Base-by-base conservation (phyloP, 1,284 basidiomycete genomes). In the Prillingera fragicola region DNA sequence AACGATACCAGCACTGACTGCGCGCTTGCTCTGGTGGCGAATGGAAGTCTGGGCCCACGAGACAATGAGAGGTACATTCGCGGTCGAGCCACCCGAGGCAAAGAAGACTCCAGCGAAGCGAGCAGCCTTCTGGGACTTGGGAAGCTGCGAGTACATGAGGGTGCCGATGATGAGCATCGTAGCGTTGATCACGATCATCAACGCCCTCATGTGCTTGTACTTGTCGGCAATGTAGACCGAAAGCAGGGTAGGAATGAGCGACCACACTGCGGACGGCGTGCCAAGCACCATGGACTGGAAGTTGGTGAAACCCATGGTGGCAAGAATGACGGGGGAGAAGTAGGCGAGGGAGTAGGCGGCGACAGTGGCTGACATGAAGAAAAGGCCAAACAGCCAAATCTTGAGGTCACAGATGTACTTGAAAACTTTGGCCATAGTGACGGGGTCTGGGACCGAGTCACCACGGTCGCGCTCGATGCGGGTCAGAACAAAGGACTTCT, bases 381-480 rank as follows among this genome's bases (percentile, higher is more conserved):
- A 58, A 34, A 73, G 52, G 15, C 62, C 71, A 43, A 69, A 74
- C 3, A 54, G 45, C 72, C 73, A 74, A 12, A 73, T 48, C 62
- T 72, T 73, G 52, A 62, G 48, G 54, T 74, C 72, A 13, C 21
- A 13, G 14, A 63, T 34, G 50, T 73, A 69, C 33, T 43, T 56
- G 28, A 50, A 18, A 8, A 64, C 36, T 47, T 69, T 70, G 18
- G 33, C 21, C 46, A 47, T 41, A n/a, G 70, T 69, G 15, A 74
- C 52, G 4, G 53, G 25, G 50, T 76, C 74, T 18, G 62, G 60
- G 14, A 54, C 57, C 25, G 72, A 59, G 51, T 76, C 75, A 23
- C 66, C 29, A 12, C 75, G 69, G 62, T 75, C 75, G 17, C 56
- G 52, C 43, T 75, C 54, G 45, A 76, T 71, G 25, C 74, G 65